Evolutionary conservation across 2,329 filamentous ascomycete species (phyloP).

Genomic region (Pyrenophora teres): DNA sequence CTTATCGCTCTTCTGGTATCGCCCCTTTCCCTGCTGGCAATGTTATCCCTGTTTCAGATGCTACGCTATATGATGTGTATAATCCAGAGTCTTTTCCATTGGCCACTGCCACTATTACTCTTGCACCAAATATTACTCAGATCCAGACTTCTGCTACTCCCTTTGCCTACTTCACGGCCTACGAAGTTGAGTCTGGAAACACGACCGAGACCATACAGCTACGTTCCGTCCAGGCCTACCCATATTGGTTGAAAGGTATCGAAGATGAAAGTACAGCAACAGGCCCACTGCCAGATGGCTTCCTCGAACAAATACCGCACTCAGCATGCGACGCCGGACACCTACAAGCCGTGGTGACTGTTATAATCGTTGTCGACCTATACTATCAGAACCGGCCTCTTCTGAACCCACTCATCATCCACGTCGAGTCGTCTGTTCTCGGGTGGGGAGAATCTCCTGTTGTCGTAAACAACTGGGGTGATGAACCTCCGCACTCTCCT

Average conservation of each 20-base stretch:
- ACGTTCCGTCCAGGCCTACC: conserved; percentile 42
- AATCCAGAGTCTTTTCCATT: conserved; percentile 16
- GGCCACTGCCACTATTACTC: conserved; percentile 29
- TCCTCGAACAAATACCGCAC: conserved; percentile 43
- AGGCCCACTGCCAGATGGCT: conserved; percentile 42
- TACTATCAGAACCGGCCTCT: conserved; percentile 34
- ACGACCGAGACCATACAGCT: conserved; percentile 45
- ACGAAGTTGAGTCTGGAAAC: conserved; percentile 48
- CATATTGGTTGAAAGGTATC: conserved; percentile 42
- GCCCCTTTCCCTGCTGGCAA: conserved; percentile 29
- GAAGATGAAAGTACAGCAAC: conserved; percentile 33
- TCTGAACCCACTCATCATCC: conserved; percentile 31
- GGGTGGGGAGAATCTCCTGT: conserved; percentile 31
- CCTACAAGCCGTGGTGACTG: conserved; percentile 48
- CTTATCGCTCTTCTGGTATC: conserved; percentile 29
- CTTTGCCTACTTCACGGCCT: conserved; percentile 51
- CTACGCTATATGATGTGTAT: conserved; percentile 20
- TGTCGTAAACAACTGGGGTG: conserved; percentile 12
- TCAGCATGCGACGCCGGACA: conserved; percentile 43
- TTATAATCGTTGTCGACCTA: conserved; percentile 50
- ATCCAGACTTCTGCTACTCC: conserved; percentile 44
- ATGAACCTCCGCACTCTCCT: conserved; percentile 6
- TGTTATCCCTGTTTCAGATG: conserved; percentile 25
- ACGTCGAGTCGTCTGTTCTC: conserved; percentile 36
- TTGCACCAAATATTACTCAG: conserved; percentile 30